These are phyloP conservation scores for Hypholoma sublateritium DNA, from an alignment of 768 basidiomycete genomes.

Conservation along the genomic window DNA sequence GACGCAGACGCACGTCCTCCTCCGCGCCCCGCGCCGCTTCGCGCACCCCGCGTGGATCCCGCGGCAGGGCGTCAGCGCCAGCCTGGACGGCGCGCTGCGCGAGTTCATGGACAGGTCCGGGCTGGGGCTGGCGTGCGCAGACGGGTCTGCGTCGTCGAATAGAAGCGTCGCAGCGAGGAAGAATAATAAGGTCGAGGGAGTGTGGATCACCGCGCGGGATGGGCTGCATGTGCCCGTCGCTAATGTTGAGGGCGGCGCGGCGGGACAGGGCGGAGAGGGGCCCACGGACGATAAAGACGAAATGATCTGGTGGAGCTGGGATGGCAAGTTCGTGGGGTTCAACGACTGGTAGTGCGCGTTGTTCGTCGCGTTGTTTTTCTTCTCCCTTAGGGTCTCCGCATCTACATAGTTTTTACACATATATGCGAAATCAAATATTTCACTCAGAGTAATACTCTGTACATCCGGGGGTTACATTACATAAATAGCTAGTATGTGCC, in stretches of 20 bases:
- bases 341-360: conserved; percentile 39
- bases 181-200: conserved; percentile 42
- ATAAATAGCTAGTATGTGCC: too few species aligned
- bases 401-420: too few species aligned
- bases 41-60: conserved; percentile 47
- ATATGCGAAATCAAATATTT: too few species aligned
- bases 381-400: too few species aligned
- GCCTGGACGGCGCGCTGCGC: conserved; percentile 37
- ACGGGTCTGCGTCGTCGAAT: background rate
- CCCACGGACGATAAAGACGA: conserved; percentile 25
- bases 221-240: conserved; percentile 17
- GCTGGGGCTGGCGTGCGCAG: conserved; percentile 1
- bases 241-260: background rate
- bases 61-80: conserved; percentile 38
- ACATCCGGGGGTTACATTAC: too few species aligned
- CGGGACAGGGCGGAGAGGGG: conserved; percentile 7
- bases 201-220: conserved; percentile 40
- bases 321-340: conserved; percentile 53
- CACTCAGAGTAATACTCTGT: too few species aligned
- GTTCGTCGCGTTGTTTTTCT: too few species aligned
- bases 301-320: conserved; percentile 67
- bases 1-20: conserved; percentile 44
- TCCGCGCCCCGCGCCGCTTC: conserved; percentile 48
- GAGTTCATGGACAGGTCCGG: conserved; percentile 41
- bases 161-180: background rate